A percentile compares a stretch with the other conserved stretches of the same genome.
Evolutionary conservation across 768 basidiomycete species (phyloP).

Genomic region (Pholiota microspora): DNA sequence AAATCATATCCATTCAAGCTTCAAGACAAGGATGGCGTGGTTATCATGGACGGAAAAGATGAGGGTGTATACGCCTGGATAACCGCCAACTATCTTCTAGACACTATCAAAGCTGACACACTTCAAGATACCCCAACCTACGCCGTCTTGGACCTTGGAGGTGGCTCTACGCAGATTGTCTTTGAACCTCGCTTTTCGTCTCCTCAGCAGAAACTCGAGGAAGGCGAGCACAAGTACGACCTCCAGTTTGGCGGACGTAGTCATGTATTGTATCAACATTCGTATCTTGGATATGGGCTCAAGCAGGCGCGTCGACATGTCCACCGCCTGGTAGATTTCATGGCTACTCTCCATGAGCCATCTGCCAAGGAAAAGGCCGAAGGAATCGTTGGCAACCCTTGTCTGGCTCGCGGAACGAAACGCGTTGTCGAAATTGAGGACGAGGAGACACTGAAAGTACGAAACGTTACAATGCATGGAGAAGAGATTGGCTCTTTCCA

Average conservation of each 20-base stretch:
- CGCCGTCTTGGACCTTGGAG: slow-evolving; percentile 94
- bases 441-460: slow-evolving; percentile 35
- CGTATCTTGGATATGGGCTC: slow-evolving; percentile 94
- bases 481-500: slow-evolving; percentile 81
- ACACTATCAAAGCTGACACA: slow-evolving; percentile 60
- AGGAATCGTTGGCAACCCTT: slow-evolving; percentile 67
- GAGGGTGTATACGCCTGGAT: slow-evolving; percentile 99
- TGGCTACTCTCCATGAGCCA: slow-evolving; percentile 44
- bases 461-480: slow-evolving; percentile 85
- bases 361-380: slow-evolving; percentile 20
- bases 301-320: slow-evolving; percentile 85
- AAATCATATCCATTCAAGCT: slow-evolving; percentile 65
- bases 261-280: slow-evolving; percentile 91
- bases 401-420: slow-evolving; percentile 66
- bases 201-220: slow-evolving; percentile 42
- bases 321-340: slow-evolving; percentile 90
- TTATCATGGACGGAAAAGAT: slow-evolving; percentile 93
- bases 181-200: slow-evolving; percentile 74
- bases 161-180: slow-evolving; percentile 96
- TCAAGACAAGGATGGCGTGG: slow-evolving; percentile 58
- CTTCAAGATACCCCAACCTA: slow-evolving; percentile 51
- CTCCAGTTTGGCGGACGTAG: slow-evolving; percentile 69
- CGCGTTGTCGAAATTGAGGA: slow-evolving; percentile 65
- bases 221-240: slow-evolving; percentile 92
- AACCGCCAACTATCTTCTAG: slow-evolving; percentile 90